phyloP scores from a whole-genome alignment of 2,329 filamentous ascomycete genomes.

The Mycogone perniciosa region DNA sequence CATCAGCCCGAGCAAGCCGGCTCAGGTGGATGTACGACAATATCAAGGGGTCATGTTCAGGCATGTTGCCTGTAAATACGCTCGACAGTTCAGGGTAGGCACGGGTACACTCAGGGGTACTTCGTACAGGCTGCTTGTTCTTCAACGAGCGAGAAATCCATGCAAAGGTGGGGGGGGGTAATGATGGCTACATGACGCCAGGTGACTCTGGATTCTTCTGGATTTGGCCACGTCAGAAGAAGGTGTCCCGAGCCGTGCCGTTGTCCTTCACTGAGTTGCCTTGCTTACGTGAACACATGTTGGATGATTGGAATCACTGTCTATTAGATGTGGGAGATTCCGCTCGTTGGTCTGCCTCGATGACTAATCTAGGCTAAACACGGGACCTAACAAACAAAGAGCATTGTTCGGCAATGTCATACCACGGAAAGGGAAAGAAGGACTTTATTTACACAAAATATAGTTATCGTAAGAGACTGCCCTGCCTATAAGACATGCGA shows the following conservation, averaged over 20 bases:
- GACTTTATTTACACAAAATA: too few species aligned
- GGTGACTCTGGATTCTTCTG: background rate
- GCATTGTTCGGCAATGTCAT: too few species aligned
- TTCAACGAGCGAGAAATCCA: background rate
- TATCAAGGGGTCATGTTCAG: slow-evolving; percentile 35
- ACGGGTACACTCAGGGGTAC: background rate
- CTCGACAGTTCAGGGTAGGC: background rate
- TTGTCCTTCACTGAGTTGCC: background rate
- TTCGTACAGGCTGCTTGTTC: background rate
- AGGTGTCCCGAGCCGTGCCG: slow-evolving; percentile 4
- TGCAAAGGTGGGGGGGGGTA: background rate
- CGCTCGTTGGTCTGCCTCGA: too few species aligned
- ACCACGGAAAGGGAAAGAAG: too few species aligned
- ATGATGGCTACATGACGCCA: background rate
- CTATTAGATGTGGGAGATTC: too few species aligned
- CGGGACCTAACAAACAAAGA: too few species aligned
- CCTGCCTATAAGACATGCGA: too few species aligned
- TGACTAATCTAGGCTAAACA: too few species aligned
- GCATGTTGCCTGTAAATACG: slow-evolving; percentile 11
- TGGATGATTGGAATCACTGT: too few species aligned
- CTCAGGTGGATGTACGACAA: slow-evolving; percentile 44
- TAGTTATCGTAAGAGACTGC: too few species aligned
- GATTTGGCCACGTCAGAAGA: slow-evolving; percentile 8
- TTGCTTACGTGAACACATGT: too few species aligned
- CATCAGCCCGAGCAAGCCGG: slow-evolving; percentile 39